phyloP scores from a whole-genome alignment of 2,329 filamentous ascomycete genomes.

The Nothopassalora personata region DNA sequence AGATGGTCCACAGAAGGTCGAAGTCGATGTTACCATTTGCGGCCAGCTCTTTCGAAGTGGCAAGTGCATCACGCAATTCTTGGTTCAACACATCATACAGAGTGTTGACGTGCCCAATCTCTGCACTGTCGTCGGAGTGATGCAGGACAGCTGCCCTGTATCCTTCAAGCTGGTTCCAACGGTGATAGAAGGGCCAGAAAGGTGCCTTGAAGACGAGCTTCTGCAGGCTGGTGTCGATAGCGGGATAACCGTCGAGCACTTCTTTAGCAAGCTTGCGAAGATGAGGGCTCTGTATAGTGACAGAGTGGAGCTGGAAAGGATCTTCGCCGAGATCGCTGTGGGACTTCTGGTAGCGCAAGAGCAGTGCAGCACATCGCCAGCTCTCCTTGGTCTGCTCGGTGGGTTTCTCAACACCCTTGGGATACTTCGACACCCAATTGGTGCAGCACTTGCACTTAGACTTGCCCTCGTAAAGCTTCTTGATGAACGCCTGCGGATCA shows the following conservation, averaged over 20 bases:
- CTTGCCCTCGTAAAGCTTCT: slow-evolving; percentile 1
- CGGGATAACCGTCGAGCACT: slow-evolving; percentile 55
- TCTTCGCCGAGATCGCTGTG: neutral
- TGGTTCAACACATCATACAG: slow-evolving; percentile 35
- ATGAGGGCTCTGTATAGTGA: slow-evolving; percentile 59
- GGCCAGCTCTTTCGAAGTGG: slow-evolving; percentile 36
- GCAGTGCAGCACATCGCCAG: neutral
- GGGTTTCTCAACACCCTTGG: neutral
- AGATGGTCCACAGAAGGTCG: slow-evolving; percentile 32
- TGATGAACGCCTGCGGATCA: neutral
- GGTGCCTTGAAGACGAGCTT: slow-evolving; percentile 51
- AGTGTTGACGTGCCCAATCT: slow-evolving; percentile 34
- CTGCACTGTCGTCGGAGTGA: neutral
- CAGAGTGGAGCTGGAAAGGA: slow-evolving; percentile 45
- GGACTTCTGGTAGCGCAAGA: slow-evolving; percentile 3
- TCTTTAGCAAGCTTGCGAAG: slow-evolving; percentile 53
- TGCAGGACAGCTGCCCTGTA: neutral
- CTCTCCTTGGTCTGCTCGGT: slow-evolving; percentile 1
- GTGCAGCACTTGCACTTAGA: neutral
- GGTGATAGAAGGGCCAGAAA: slow-evolving; percentile 61
- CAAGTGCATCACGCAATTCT: slow-evolving; percentile 40
- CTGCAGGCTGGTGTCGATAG: slow-evolving; percentile 55
- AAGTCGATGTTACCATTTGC: slow-evolving; percentile 31
- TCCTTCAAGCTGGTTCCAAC: slow-evolving; percentile 43
- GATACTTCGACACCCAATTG: neutral